Evolutionary conservation across 75 land plant species (phyloP).

Genomic region (Sequoia sempervirens): DNA sequence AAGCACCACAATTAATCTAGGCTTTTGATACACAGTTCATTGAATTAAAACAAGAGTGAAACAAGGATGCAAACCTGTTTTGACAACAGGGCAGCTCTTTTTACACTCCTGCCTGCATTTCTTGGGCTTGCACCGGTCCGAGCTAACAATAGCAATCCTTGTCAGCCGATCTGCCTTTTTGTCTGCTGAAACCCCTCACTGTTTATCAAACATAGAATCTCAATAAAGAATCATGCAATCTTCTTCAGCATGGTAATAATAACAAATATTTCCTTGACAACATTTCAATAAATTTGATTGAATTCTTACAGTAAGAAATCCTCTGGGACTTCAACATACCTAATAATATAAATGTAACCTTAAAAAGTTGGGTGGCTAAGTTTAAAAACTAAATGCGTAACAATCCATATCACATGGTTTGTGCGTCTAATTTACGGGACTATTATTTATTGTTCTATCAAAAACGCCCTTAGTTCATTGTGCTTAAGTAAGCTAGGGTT

Average conservation of each 20-base stretch:
- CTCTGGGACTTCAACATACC: neutral
- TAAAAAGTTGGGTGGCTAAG: neutral
- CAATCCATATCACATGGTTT: neutral
- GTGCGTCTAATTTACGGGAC: neutral
- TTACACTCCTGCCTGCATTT: constrained; percentile 99
- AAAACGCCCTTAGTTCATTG: neutral
- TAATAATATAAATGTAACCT: neutral
- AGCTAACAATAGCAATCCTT: constrained; percentile 91
- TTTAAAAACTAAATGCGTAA: neutral
- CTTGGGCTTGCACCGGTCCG: constrained; percentile 97
- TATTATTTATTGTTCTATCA: neutral
- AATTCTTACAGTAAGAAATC: neutral
- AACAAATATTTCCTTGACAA: neutral
- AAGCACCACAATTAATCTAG: no score
- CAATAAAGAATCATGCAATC: neutral
- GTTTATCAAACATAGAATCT: neutral
- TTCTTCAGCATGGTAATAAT: no score
- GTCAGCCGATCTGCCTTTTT: constrained; percentile 90
- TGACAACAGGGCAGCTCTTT: constrained; percentile 99
- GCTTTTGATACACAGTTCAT: neutral
- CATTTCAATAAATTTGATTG: neutral
- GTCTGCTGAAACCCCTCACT: neutral
- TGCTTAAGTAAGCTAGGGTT: no score
- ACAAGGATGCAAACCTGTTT: constrained; percentile 60
- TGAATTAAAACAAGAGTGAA: neutral